A percentile compares a stretch with the other conserved stretches of the same genome.
Evolutionary conservation across 2,329 filamentous ascomycete species (phyloP).

Genomic region (Cytospora mali): DNA sequence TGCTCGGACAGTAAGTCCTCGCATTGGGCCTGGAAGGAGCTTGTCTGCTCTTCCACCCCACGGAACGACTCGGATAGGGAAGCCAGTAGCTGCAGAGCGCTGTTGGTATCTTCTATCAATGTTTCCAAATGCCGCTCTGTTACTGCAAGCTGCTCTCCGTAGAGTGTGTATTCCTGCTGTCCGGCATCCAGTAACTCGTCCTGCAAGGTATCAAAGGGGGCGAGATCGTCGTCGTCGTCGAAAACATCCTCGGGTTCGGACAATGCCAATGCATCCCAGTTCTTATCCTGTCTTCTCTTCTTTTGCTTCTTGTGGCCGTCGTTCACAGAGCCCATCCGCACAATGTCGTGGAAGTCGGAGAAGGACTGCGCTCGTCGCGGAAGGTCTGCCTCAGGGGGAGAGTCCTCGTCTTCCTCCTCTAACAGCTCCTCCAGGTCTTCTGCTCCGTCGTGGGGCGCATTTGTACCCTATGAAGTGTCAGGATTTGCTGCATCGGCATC

Average conservation of each 20-base stretch:
- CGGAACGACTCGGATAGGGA: constrained; percentile 84
- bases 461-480: constrained; percentile 50
- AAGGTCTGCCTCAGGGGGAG: constrained; percentile 68
- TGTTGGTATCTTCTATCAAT: constrained; percentile 73
- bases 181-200: constrained; percentile 76
- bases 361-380: constrained; percentile 73
- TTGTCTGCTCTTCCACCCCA: constrained; percentile 85
- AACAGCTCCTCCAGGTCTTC: constrained; percentile 60
- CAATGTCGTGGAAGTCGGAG: constrained; percentile 72
- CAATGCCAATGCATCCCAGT: constrained; percentile 55
- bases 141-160: constrained; percentile 77
- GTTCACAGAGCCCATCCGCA: constrained; percentile 54
- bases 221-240: constrained; percentile 31
- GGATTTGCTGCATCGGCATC: constrained; percentile 15
- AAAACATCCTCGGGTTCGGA: constrained; percentile 35
- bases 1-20: constrained; percentile 85
- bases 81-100: constrained; percentile 74
- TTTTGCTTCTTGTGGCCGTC: constrained; percentile 51
- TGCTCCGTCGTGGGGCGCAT: constrained; percentile 52
- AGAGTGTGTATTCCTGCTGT: constrained; percentile 82
- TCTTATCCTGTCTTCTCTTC: constrained; percentile 44
- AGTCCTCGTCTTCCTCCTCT: constrained; percentile 60
- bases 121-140: constrained; percentile 81
- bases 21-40: constrained; percentile 90
- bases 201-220: constrained; percentile 60